Percentiles rank a stretch among this genome's conserved stretches.
Evolutionary conservation across 2,329 filamentous ascomycete species (phyloP).

Genomic region (Helotiales sp.): DNA sequence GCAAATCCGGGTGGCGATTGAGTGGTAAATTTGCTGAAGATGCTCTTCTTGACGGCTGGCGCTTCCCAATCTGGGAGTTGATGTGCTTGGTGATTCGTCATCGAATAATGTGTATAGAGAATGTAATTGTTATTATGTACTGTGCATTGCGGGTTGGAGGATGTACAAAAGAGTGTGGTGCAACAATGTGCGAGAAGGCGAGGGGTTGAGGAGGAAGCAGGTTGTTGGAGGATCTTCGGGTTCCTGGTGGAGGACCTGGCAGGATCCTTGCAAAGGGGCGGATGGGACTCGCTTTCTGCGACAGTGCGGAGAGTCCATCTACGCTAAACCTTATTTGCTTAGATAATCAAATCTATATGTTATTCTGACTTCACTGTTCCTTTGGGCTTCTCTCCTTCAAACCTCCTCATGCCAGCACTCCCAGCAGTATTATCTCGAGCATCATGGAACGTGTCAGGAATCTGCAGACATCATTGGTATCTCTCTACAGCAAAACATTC

Average conservation of each 20-base stretch:
- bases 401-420: not conserved
- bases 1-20: constrained; percentile 5
- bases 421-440: too few species aligned
- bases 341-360: not conserved
- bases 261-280: constrained; percentile 16
- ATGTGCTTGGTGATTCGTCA: constrained; percentile 24
- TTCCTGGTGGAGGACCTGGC: constrained; percentile 16
- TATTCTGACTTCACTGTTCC: constrained; percentile 2
- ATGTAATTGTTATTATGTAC: constrained; percentile 1
- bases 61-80: constrained; percentile 38
- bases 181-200: constrained; percentile 16
- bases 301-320: not conserved
- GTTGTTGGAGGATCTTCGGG: not conserved
- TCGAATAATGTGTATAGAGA: constrained; percentile 8
- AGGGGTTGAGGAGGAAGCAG: not conserved
- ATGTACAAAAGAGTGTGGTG: constrained; percentile 27
- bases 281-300: constrained; percentile 17
- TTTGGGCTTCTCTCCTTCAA: too few species aligned
- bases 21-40: constrained; percentile 24
- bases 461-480: too few species aligned
- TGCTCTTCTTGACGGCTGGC: constrained; percentile 27
- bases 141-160: constrained; percentile 10
- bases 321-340: not conserved
- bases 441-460: too few species aligned
- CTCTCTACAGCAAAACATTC: too few species aligned